These are phyloP conservation scores for Fusarium sp. DNA, from an alignment of 2,329 filamentous ascomycete species.

Conservation along the genomic window DNA sequence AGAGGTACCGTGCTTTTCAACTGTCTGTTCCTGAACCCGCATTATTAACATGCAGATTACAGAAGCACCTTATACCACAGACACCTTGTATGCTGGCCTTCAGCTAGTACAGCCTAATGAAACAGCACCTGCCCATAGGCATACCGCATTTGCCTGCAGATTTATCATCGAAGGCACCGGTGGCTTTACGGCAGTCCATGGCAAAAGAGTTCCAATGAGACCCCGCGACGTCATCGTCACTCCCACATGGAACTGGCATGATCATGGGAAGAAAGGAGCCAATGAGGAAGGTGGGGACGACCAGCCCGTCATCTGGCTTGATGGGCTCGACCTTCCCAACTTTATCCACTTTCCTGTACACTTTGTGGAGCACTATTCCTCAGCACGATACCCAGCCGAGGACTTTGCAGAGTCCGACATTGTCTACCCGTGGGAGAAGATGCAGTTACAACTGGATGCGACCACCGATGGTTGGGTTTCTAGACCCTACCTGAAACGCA, in stretches of 20 bases:
- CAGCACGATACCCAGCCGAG: conserved; percentile 59
- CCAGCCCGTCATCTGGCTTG: conserved; percentile 67
- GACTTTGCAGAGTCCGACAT: conserved; percentile 57
- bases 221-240: conserved; percentile 68
- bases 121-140: conserved; percentile 64
- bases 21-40: neutral
- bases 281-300: conserved; percentile 45
- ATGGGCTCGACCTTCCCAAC: conserved; percentile 64
- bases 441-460: conserved; percentile 57
- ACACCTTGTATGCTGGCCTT: conserved; percentile 67
- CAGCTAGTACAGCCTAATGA: conserved; percentile 69
- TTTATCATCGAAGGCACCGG: conserved; percentile 66
- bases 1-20: conserved; percentile 52
- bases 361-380: conserved; percentile 63
- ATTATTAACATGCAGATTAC: conserved; percentile 25
- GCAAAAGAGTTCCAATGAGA: conserved; percentile 62
- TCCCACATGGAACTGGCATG: conserved; percentile 69
- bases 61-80: conserved; percentile 66
- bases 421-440: conserved; percentile 61
- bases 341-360: conserved; percentile 64
- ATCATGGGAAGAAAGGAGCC: conserved; percentile 66
- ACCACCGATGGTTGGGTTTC: neutral
- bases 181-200: conserved; percentile 68
- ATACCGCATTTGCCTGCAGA: conserved; percentile 65
- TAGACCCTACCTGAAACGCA: conserved; percentile 50